Evolutionary conservation across 495 filamentous ascomycete genomes (phyloP), one percentile per base, ranked within the genome.

Genomic region (Cercophora sp.): DNA sequence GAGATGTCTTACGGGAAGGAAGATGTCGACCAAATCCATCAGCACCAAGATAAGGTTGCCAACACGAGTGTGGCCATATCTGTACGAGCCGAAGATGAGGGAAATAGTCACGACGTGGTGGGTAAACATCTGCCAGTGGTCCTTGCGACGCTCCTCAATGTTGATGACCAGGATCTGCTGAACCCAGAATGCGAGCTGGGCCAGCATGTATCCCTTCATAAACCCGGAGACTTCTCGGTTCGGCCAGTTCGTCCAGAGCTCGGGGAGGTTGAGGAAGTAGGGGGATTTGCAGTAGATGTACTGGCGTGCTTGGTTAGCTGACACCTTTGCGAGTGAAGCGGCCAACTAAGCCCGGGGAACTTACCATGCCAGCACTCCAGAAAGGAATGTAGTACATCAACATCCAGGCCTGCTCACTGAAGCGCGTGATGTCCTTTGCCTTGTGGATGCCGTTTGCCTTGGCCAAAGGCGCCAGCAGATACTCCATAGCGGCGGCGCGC

Each of bases 141-240:
- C 93, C 69, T 98, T 98, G 45, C 93, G 78, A 55, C 87, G 80
- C 70, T 94, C 85, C 67, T 98, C 94, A 53, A 97, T 87, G 69
- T 97, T 86, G 62, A 98, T 86, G 40, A 96, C 88, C 34, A 97
- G 69, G 54, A 98, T 86, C 71, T 96, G 90, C 69, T 98, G 94
- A 16, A 96, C 60, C 84, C 89, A 95, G 64, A 97, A 98, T 13
- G 88, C 84, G 61, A 91, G 85, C 68, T 97, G 91, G 22, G 85
- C 86, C 39, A 98, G 77, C 57, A 95, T 88, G 64, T 98, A 98
- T 75, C 83, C 86, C 70, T 98, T 98, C 69, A 88, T 80, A 11
- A 86, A 63, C 4, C 85, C 85, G 15, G 70, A 71, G 24, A 96
- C 71, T 56, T 88, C 80, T 37, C 88, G 82, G 44, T 79, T 74